phyloP scores from a whole-genome alignment of 2,329 filamentous ascomycete species.

The Fusarium sublunatum region DNA sequence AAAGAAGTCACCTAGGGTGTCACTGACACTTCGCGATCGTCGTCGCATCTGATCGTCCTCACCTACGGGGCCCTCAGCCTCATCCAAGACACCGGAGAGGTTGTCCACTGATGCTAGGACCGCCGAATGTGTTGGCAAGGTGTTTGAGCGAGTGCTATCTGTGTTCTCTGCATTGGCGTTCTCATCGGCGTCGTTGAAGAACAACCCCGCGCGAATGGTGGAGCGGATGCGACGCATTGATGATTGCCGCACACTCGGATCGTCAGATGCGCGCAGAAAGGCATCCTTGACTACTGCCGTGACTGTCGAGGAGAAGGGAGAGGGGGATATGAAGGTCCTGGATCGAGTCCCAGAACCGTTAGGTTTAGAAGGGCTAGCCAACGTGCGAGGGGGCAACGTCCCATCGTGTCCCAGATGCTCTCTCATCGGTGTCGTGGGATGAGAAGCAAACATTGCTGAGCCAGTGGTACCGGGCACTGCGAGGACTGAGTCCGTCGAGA shows the following conservation, averaged over 20 bases:
- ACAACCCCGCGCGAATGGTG: conserved; percentile 65
- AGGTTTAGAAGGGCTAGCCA: conserved; percentile 47
- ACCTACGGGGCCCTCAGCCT: conserved; percentile 25
- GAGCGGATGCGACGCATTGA: conserved; percentile 61
- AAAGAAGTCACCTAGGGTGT: conserved; percentile 56
- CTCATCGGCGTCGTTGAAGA: conserved; percentile 61
- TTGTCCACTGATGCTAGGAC: conserved; percentile 46
- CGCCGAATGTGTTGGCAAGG: conserved; percentile 32
- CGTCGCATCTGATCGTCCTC: conserved; percentile 41
- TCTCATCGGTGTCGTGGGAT: conserved; percentile 49
- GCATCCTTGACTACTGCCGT: conserved; percentile 68
- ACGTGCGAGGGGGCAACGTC: conserved; percentile 46
- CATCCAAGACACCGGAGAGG: conserved; percentile 36
- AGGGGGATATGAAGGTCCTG: conserved; percentile 67
- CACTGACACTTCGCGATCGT: conserved; percentile 56
- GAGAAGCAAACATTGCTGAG: conserved; percentile 44
- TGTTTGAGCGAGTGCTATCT: conserved; percentile 33
- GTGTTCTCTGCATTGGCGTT: conserved; percentile 29
- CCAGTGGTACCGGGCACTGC: conserved; percentile 27
- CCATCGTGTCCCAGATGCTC: conserved; percentile 46
- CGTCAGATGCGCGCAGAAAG: conserved; percentile 60
- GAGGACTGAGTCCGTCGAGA: conserved; percentile 53
- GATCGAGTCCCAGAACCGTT: conserved; percentile 46
- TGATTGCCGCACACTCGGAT: conserved; percentile 54
- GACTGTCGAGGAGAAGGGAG: conserved; percentile 69